phyloP scores from a whole-genome alignment of 768 basidiomycete genomes.

The Boletus pseudo-olivaceus region DNA sequence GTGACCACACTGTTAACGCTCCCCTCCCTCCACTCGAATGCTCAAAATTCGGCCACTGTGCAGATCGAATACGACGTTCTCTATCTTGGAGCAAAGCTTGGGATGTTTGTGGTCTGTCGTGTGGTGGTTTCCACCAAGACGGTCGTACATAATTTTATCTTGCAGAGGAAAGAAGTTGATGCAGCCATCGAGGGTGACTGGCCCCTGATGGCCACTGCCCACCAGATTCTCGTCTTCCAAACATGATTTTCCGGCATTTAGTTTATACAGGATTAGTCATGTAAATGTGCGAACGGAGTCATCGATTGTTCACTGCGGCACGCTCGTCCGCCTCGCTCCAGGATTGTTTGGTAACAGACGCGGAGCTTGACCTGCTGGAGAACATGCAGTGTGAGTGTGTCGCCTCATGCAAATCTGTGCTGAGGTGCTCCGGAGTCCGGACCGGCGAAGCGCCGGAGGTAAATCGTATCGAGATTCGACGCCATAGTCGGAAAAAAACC shows the following conservation, averaged over 20 bases:
- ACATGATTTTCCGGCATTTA: neutral
- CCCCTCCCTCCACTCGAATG: conserved; percentile 23
- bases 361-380: conserved; percentile 6
- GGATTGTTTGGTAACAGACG: neutral
- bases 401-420: conserved; percentile 1
- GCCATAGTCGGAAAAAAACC: neutral
- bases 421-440: neutral
- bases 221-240: conserved; percentile 32
- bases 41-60: neutral
- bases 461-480: conserved; percentile 2
- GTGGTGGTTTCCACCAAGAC: conserved; percentile 13
- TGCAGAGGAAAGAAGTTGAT: conserved; percentile 30
- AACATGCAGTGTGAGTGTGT: conserved; percentile 7
- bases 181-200: conserved; percentile 27
- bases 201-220: conserved; percentile 28
- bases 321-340: neutral
- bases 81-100: conserved; percentile 26
- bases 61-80: conserved; percentile 29
- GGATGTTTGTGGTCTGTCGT: conserved; percentile 29
- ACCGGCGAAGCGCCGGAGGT: neutral
- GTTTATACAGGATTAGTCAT: neutral
- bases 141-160: conserved; percentile 28
- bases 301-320: too few relatives aligned
- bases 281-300: neutral
- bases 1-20: conserved; percentile 23